Conservation (phyloP, 2,329 filamentous ascomycete genomes). For the Aspergillus aculeatus region DNA sequence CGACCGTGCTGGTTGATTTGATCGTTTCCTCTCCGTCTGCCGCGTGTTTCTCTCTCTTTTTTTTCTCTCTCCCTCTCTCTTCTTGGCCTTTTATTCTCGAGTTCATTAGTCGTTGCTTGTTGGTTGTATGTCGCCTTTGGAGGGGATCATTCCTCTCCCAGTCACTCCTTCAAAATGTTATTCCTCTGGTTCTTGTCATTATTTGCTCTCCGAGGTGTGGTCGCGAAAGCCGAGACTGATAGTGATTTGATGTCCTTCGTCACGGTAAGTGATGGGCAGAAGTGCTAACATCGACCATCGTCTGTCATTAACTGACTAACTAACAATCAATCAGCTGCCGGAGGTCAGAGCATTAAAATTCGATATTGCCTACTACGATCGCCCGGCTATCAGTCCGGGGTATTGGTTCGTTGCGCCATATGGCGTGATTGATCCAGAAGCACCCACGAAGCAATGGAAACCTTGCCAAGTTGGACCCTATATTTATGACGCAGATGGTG, state of each 20-base stretch:
- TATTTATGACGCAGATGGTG: slow-evolving; percentile 51
- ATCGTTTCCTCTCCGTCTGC: neutral
- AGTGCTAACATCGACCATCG: neutral
- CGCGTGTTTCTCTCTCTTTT: neutral
- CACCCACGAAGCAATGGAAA: slow-evolving; percentile 29
- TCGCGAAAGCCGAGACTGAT: slow-evolving; percentile 25
- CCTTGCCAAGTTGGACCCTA: slow-evolving; percentile 49
- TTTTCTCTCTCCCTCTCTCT: neutral
- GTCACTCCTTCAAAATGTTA: slow-evolving; percentile 31
- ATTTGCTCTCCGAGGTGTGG: slow-evolving; percentile 21
- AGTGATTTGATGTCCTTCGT: slow-evolving; percentile 38
- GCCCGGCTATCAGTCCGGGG: slow-evolving; percentile 37
- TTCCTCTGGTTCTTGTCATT: slow-evolving; percentile 26
- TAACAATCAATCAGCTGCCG: slow-evolving; percentile 23
- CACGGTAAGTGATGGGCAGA: slow-evolving; percentile 21
- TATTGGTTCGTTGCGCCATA: slow-evolving; percentile 53
- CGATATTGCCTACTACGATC: slow-evolving; percentile 29
- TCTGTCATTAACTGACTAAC: neutral
- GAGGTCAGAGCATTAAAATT: slow-evolving; percentile 26
- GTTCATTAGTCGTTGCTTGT: neutral
- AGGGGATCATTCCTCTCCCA: slow-evolving; percentile 18
- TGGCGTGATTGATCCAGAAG: slow-evolving; percentile 24
- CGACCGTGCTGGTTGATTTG: neutral
- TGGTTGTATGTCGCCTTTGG: neutral
- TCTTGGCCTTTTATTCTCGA: neutral